Percentiles rank a stretch among this genome's conserved stretches.
phyloP scores from a whole-genome alignment of 352 stramenopile genomes.

The Phytophthora lateralis region DNA sequence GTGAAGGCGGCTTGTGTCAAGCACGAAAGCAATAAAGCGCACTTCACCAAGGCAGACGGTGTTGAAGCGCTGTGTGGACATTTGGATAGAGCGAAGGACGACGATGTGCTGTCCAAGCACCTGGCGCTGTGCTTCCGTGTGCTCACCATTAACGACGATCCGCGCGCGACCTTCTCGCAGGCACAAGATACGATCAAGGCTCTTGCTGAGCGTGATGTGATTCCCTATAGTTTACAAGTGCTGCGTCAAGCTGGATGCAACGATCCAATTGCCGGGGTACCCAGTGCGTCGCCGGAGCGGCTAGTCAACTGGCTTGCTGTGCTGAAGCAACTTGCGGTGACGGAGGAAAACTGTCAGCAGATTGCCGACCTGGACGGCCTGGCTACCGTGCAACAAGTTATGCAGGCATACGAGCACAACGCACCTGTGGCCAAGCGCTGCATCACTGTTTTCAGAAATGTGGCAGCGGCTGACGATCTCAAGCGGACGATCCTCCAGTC shows the following conservation, averaged over 20 bases:
- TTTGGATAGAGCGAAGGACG: slow-evolving; percentile 32
- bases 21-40: slow-evolving; percentile 73
- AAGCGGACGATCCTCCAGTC: slow-evolving; percentile 69
- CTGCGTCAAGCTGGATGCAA: slow-evolving; percentile 29
- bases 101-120: slow-evolving; percentile 53
- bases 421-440: slow-evolving; percentile 62
- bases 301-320: slow-evolving; percentile 66
- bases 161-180: slow-evolving; percentile 67
- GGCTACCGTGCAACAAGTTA: slow-evolving; percentile 59
- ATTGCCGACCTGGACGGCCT: slow-evolving; percentile 65
- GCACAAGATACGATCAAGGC: slow-evolving; percentile 73
- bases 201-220: slow-evolving; percentile 55
- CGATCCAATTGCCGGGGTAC: slow-evolving; percentile 2
- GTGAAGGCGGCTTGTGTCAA: slow-evolving; percentile 57
- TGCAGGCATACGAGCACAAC: slow-evolving; percentile 57
- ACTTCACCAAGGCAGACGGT: slow-evolving; percentile 59
- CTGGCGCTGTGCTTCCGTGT: slow-evolving; percentile 59
- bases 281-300: slow-evolving; percentile 45
- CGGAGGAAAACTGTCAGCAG: slow-evolving; percentile 76
- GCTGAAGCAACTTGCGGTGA: slow-evolving; percentile 80
- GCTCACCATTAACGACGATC: slow-evolving; percentile 76
- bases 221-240: slow-evolving; percentile 52
- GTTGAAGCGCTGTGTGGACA: slow-evolving; percentile 43
- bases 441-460: slow-evolving; percentile 73
- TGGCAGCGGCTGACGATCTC: slow-evolving; percentile 72